Evolutionary conservation across 176 grass and related monocot genomes (phyloP).

Genomic region (barley (Hordeum vulgare)): DNA sequence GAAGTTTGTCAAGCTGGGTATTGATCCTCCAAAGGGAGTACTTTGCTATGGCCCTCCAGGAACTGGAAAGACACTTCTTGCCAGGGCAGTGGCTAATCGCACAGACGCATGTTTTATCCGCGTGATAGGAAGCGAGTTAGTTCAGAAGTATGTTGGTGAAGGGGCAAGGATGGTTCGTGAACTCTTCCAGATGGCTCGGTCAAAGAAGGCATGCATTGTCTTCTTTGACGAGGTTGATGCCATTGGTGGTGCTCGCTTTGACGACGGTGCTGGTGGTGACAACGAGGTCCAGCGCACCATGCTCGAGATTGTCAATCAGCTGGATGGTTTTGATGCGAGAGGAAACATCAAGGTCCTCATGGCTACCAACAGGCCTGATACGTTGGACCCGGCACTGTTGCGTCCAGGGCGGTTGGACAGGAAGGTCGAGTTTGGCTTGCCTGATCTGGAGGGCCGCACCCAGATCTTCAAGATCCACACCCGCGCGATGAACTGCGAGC

Average conservation of each 20-base stretch:
- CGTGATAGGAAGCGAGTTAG: slow-evolving; percentile 70
- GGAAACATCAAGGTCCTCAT: slow-evolving; percentile 88
- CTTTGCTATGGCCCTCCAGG: slow-evolving; percentile 69
- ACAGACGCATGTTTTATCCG: slow-evolving; percentile 76
- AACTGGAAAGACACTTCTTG: slow-evolving; percentile 67
- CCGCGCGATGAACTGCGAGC: slow-evolving; percentile 63
- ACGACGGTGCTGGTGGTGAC: slow-evolving; percentile 61
- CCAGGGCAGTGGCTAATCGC: slow-evolving; percentile 64
- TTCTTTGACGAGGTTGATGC: slow-evolving; percentile 85
- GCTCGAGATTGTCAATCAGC: slow-evolving; percentile 81
- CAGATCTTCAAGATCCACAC: slow-evolving; percentile 85
- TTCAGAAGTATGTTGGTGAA: slow-evolving; percentile 73
- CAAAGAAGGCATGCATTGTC: slow-evolving; percentile 80
- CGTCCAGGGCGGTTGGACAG: slow-evolving; percentile 63
- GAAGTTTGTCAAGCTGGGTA: slow-evolving; percentile 69
- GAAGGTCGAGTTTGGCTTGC: slow-evolving; percentile 73
- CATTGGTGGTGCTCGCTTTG: slow-evolving; percentile 74
- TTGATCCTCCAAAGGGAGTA: slow-evolving; percentile 71
- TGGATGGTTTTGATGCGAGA: slow-evolving; percentile 72
- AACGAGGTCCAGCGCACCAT: slow-evolving; percentile 72
- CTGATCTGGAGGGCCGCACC: slow-evolving; percentile 62
- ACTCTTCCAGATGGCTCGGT: slow-evolving; percentile 71
- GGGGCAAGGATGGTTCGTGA: slow-evolving; percentile 57
- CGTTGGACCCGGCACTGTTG: slow-evolving; percentile 62
- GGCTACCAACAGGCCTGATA: slow-evolving; percentile 77